Evolutionary conservation across 108 stramenopile species (phyloP).

Genomic region (Fragilaria crotonensis): DNA sequence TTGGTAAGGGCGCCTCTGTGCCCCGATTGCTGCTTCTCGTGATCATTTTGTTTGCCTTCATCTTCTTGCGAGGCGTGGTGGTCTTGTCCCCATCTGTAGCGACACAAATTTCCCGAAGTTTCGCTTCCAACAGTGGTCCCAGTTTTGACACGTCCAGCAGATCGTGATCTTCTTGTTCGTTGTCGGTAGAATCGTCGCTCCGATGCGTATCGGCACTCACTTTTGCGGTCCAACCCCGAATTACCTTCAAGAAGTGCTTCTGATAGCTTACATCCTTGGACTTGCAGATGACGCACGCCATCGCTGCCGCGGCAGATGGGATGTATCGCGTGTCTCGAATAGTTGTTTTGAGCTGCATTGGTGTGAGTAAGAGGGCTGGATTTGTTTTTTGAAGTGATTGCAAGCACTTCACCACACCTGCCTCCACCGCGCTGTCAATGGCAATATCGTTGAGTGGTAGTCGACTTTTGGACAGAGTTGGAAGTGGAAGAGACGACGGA

Average conservation of each 20-base stretch:
- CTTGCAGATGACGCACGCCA: conserved; percentile 47
- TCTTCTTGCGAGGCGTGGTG: not conserved
- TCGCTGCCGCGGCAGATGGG: conserved; percentile 48
- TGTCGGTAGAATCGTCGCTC: not conserved
- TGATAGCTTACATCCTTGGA: conserved; percentile 8
- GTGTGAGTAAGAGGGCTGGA: conserved; percentile 57
- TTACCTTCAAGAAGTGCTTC: not conserved
- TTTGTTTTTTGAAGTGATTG: conserved; percentile 62
- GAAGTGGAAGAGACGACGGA: conserved; percentile 66
- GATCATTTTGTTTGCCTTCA: not conserved
- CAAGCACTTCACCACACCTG: conserved; percentile 52
- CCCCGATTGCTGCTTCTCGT: not conserved
- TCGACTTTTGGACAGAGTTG: conserved; percentile 77
- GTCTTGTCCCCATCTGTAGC: not conserved
- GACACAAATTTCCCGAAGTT: not conserved
- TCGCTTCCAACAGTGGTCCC: not conserved
- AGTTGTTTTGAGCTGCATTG: conserved; percentile 46
- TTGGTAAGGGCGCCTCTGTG: too few species aligned
- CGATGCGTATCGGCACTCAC: not conserved
- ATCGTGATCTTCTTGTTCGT: not conserved
- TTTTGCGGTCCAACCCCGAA: not conserved
- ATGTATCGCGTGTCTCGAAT: conserved; percentile 69
- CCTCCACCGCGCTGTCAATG: conserved; percentile 59
- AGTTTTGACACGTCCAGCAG: not conserved
- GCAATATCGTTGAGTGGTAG: conserved; percentile 65